phyloP scores from a whole-genome alignment of 2,329 filamentous ascomycete species.

The Stemphylium vesicarium region DNA sequence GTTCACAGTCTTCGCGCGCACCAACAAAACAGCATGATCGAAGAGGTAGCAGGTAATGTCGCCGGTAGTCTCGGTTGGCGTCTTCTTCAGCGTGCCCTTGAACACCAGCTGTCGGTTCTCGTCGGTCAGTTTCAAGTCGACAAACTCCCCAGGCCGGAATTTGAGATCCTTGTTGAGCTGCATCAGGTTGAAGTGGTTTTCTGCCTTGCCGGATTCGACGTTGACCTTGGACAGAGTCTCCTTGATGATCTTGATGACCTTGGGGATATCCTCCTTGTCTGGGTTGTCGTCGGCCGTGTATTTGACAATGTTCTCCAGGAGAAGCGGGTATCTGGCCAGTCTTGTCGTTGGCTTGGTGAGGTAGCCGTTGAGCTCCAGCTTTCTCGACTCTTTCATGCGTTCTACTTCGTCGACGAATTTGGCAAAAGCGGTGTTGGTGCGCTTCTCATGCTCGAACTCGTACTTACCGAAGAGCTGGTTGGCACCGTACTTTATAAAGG shows the following conservation, averaged over 20 bases:
- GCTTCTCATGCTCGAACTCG: slow-evolving; percentile 96
- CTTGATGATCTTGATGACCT: slow-evolving; percentile 84
- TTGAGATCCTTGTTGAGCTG: slow-evolving; percentile 90
- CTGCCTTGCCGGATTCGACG: slow-evolving; percentile 91
- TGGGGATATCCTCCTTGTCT: slow-evolving; percentile 90
- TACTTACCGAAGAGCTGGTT: slow-evolving; percentile 97
- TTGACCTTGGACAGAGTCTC: slow-evolving; percentile 90
- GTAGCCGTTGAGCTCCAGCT: slow-evolving; percentile 96
- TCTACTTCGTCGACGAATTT: slow-evolving; percentile 97
- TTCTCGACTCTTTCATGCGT: slow-evolving; percentile 92
- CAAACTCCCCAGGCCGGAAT: slow-evolving; percentile 86
- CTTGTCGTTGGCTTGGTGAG: slow-evolving; percentile 96
- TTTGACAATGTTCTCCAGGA: slow-evolving; percentile 90
- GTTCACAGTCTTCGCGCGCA: slow-evolving; percentile 87
- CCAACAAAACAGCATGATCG: slow-evolving; percentile 91
- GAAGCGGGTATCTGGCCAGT: slow-evolving; percentile 88
- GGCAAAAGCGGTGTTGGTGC: slow-evolving; percentile 80
- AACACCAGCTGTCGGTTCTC: slow-evolving; percentile 91
- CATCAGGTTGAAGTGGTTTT: slow-evolving; percentile 95
- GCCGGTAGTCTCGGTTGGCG: slow-evolving; percentile 76
- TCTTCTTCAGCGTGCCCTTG: slow-evolving; percentile 93
- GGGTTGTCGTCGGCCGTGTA: slow-evolving; percentile 87
- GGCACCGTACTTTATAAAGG: slow-evolving; percentile 94
- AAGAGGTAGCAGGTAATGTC: slow-evolving; percentile 96
- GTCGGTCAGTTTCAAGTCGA: slow-evolving; percentile 93